phyloP scores from a whole-genome alignment of 1,284 basidiomycete genomes.

The Cerioporus squamosus region DNA sequence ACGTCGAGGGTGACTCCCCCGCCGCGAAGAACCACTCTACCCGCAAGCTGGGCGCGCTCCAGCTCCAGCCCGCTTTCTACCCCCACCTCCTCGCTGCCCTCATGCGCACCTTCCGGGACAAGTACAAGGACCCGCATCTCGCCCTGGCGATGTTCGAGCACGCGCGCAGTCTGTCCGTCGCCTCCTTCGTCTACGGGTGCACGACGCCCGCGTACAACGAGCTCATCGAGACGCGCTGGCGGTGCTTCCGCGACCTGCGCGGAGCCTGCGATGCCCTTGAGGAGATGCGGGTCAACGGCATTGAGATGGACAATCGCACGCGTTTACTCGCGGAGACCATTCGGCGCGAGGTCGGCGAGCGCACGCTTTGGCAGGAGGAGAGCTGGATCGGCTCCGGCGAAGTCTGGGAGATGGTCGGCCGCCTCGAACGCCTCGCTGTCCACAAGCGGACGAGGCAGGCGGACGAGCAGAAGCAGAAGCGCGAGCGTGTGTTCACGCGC shows the following conservation, averaged over 20 bases:
- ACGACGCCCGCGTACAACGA: conserved; percentile 87
- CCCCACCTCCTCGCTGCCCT: conserved; percentile 75
- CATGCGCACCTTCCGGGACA: conserved; percentile 68
- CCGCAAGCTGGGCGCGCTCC: conserved; percentile 1
- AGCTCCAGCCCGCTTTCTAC: conserved; percentile 67
- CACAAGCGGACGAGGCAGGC: not conserved
- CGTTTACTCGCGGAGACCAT: conserved; percentile 65
- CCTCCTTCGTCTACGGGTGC: conserved; percentile 83
- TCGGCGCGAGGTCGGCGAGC: conserved; percentile 63
- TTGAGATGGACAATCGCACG: conserved; percentile 67
- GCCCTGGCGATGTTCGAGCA: conserved; percentile 85
- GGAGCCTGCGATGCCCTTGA: conserved; percentile 73
- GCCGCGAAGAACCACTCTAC: conserved; percentile 27
- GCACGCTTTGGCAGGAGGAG: conserved; percentile 55
- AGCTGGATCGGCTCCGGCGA: conserved; percentile 46
- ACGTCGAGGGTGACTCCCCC: conserved; percentile 4
- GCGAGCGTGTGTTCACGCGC: not conserved
- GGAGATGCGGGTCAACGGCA: conserved; percentile 84
- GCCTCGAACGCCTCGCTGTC: conserved; percentile 42
- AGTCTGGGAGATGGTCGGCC: conserved; percentile 42
- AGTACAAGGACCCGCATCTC: conserved; percentile 37
- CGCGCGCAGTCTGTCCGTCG: conserved; percentile 70
- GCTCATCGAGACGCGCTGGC: conserved; percentile 80
- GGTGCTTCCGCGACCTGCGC: conserved; percentile 77
- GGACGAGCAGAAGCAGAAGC: not conserved